phyloP scores from a whole-genome alignment of 2,329 filamentous ascomycete genomes.

The Acephala macrosclerotiorum region DNA sequence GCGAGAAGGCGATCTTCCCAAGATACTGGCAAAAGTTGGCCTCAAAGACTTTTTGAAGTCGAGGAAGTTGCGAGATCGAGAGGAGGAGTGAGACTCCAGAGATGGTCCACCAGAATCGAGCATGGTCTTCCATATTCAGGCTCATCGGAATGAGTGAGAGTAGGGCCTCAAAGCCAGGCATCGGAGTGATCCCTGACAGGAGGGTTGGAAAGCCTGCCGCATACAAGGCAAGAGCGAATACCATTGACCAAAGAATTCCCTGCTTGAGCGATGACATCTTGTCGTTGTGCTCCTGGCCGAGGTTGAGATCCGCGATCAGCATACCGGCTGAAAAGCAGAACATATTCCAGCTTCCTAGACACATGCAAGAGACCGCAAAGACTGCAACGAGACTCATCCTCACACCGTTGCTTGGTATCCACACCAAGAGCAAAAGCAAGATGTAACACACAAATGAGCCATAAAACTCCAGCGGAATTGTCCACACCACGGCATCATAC shows the following conservation, averaged over 20 bases:
- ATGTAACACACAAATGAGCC: conserved; percentile 48
- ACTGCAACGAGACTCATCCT: conserved; percentile 32
- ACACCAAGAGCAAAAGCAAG: conserved; percentile 28
- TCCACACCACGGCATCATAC: conserved; percentile 57
- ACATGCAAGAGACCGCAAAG: conserved; percentile 25
- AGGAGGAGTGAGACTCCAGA: conserved; percentile 34
- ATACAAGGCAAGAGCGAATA: conserved; percentile 34
- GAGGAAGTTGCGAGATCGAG: conserved; percentile 44
- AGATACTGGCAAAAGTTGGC: conserved; percentile 59
- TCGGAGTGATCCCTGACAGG: conserved; percentile 26
- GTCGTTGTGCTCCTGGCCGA: conserved; percentile 30
- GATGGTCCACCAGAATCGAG: conserved; percentile 37
- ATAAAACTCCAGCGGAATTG: conserved; percentile 55
- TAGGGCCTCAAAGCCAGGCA: conserved; percentile 35
- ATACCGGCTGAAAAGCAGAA: conserved; percentile 39
- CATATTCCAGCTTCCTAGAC: conserved; percentile 35
- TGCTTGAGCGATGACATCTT: conserved; percentile 4
- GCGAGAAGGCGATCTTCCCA: conserved; percentile 60
- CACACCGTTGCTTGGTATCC: conserved; percentile 22
- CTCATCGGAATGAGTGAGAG: conserved; percentile 28
- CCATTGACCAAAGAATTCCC: conserved; percentile 16
- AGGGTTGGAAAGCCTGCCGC: conserved; percentile 36
- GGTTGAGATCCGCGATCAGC: conserved; percentile 36
- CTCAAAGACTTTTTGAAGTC: conserved; percentile 53
- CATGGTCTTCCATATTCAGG: conserved; percentile 32